Evolutionary conservation across 257 asterid species (phyloP).

Genomic region (Solanum virginianum): DNA sequence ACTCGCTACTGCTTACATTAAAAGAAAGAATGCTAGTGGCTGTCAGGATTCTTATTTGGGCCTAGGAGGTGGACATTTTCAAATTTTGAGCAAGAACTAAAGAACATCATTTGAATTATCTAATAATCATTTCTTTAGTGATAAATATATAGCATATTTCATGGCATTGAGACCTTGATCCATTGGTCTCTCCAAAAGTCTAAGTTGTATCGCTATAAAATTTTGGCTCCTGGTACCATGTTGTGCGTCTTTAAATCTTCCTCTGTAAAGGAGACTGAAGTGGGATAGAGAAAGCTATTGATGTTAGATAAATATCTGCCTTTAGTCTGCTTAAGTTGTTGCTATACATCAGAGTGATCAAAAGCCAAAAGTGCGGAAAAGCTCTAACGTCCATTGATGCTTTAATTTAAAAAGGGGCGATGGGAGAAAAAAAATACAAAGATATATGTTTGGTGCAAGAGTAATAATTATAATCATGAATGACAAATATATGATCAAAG

Average conservation of each 20-base stretch:
- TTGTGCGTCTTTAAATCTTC: background rate
- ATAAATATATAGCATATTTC: background rate
- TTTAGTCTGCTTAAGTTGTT: background rate
- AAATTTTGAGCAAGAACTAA: background rate
- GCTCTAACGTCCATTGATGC: background rate
- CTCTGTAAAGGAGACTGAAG: background rate
- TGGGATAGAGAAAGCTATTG: background rate
- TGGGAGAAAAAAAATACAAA: background rate
- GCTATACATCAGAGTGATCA: background rate
- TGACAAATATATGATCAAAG: background rate
- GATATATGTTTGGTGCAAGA: background rate
- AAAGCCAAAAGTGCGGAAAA: background rate
- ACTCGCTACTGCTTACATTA: background rate
- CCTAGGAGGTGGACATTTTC: background rate
- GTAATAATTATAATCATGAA: background rate
- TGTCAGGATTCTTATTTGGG: background rate
- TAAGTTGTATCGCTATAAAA: background rate
- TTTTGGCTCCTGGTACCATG: background rate
- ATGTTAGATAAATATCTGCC: background rate
- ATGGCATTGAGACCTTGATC: background rate
- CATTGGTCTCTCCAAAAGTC: background rate
- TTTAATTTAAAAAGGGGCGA: background rate
- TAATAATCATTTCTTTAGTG: background rate
- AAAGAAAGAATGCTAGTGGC: background rate
- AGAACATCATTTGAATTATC: background rate